Evolutionary conservation across 2,329 filamentous ascomycete genomes (phyloP), one percentile per base, ranked within the genome.

Genomic region (Chaetomiaceae sp.): DNA sequence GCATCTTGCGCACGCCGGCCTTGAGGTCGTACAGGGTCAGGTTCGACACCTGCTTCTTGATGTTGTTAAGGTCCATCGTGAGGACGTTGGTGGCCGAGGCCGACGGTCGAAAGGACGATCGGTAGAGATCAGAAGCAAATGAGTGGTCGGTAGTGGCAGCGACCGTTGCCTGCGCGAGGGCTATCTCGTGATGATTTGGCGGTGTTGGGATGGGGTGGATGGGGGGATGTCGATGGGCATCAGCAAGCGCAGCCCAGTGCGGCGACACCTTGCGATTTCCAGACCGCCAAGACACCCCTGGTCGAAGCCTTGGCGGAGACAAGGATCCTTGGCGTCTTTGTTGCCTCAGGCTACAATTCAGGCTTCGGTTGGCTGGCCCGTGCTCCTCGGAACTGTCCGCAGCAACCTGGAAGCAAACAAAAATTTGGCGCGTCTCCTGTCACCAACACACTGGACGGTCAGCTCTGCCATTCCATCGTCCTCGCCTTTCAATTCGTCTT

Each of bases 1-100:
- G 91, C 54, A 95, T 88, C 71, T 96, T 96, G 61, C 91, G 85
- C 62, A 96, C 89, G 58, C 90, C 87, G 49, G 91, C 91, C 76
- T 96, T 96, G 74, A 96, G 67, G 71, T 96, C 91, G 76, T 96
- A 96, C 70, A 96, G 79, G 63, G 87, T 88, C 78, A 96, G 78
- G 74, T 93, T 95, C 75, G 85, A 85, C 70, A 96, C 89, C 72
- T 88, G 85, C 63, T 89, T 88, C 70, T 88, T 92, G 49, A 96
- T 71, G 65, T 78, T 88, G 71, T 85, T 86, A 68, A 95, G 79
- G 78, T 96, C 89, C 90, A 95, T 95, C 62, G 67, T 73, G 69
- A 12, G 13, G 7, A 14, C 7, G 12, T 19, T 12, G 14, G 42
- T 19, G 38, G 37, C 38, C 39, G 33, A 44, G 21, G 35, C 27